Evolutionary conservation across 2,329 filamentous ascomycete genomes (phyloP), one percentile per base, ranked within the genome.

Genomic region (Myriosclerotinia duriaeana): DNA sequence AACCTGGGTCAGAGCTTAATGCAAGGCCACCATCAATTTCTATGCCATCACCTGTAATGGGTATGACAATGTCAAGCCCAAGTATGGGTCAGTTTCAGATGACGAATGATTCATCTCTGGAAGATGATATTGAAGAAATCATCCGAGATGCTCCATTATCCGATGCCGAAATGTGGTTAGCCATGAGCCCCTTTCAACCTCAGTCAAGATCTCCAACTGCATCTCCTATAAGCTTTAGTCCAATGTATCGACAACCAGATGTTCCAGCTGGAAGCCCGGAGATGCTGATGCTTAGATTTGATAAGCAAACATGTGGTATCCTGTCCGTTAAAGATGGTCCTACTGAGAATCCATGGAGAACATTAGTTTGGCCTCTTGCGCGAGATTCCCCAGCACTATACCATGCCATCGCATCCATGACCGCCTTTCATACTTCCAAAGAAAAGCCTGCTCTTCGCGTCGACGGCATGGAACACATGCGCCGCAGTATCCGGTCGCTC

Each of bases 321-420:
- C 79, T 91, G 26, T 91, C 88, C 0, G 82, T 91, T 62, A 90
- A 90, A 73, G 87, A 91, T 75, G 88, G 88, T 0, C 81, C 83
- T 8, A 84, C 81, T 1, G 89, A 91, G 71, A 91, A 91, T 73
- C 88, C 88, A 2, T 91, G 89, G 89, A 82, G 87, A 38, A 90
- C 84, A 7, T 79, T 89, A 55, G 80, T 91, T n/a, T 89, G 87
- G 87, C 88, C 89, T 1, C 77, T 91, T 58, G 86, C 87, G 3
- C 82, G 81, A 70, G 81, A 87, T 58, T 88, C 84, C 5, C 85
- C 87, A 2, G 87, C 88, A 3, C 78, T 91, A 46, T 88, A 87
- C 70, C 86, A 91, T 78, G 88, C 89, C 5, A 83, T 91, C 64
- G 84, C 85, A 53, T 87, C 88, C 5, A 84, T 91, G 81, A 87